Evolutionary conservation across 768 basidiomycete species (phyloP).

Genomic region (Trichaptum fuscoviolaceum): DNA sequence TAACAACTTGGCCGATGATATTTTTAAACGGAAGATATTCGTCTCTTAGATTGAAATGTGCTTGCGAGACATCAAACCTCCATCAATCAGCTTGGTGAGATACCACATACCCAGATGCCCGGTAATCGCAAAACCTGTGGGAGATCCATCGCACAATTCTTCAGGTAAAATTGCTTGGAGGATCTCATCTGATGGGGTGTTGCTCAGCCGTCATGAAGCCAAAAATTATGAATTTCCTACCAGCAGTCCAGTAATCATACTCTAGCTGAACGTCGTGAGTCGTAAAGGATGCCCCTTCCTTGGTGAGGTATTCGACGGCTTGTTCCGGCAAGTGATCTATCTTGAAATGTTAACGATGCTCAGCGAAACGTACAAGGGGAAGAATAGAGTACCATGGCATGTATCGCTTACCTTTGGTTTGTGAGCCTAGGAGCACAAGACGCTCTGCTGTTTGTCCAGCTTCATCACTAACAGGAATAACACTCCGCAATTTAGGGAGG

Average conservation of each 20-base stretch:
- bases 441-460: constrained; percentile 37
- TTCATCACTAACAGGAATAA: constrained; percentile 46
- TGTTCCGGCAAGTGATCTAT: constrained; percentile 64
- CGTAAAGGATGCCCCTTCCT: constrained; percentile 52
- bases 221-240: constrained; percentile 33
- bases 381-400: constrained; percentile 7
- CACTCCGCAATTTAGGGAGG: constrained; percentile 60
- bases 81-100: constrained; percentile 7
- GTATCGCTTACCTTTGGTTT: constrained; percentile 48
- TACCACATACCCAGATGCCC: constrained; percentile 78
- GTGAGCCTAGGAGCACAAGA: constrained; percentile 62
- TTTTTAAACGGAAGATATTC: constrained; percentile 91
- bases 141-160: constrained; percentile 69
- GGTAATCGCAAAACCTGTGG: constrained; percentile 79
- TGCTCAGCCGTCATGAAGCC: neutral
- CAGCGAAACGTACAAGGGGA: constrained; percentile 3
- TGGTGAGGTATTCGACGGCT: constrained; percentile 48
- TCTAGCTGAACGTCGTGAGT: constrained; percentile 58
- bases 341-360: constrained; percentile 33
- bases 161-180: constrained; percentile 78
- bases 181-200: constrained; percentile 60
- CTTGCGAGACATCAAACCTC: constrained; percentile 32
- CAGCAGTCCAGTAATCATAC: constrained; percentile 87
- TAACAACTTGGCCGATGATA: constrained; percentile 85
- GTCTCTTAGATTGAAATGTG: constrained; percentile 85